These are phyloP conservation scores for Xylariaceae sp. DNA, from an alignment of 2,329 filamentous ascomycete genomes.

Conservation along the genomic window DNA sequence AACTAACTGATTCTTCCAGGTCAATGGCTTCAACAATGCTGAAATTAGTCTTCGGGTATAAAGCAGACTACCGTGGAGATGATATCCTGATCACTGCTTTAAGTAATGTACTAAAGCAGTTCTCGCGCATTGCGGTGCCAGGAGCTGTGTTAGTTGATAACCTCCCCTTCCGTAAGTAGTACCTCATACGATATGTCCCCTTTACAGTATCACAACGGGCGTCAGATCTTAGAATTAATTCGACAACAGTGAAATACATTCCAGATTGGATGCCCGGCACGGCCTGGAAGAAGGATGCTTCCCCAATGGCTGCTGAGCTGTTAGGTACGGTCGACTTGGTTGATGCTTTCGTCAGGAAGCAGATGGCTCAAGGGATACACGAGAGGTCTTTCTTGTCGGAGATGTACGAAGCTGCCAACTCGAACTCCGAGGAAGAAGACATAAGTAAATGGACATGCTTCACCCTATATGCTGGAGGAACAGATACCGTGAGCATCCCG, in stretches of 20 bases:
- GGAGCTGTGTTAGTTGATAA: slow-evolving; percentile 28
- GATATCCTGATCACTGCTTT: slow-evolving; percentile 25
- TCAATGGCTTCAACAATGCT: slow-evolving; percentile 26
- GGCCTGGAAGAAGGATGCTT: slow-evolving; percentile 10
- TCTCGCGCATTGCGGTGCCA: slow-evolving; percentile 18
- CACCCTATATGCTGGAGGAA: slow-evolving; percentile 24
- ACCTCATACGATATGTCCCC: background rate
- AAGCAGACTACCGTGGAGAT: slow-evolving; percentile 13
- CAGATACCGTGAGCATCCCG: slow-evolving; percentile 18
- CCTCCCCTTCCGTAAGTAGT: slow-evolving; percentile 17
- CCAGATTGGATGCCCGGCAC: slow-evolving; percentile 16
- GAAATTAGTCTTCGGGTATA: slow-evolving; percentile 29
- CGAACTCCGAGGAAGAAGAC: slow-evolving; percentile 12
- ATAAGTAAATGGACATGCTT: slow-evolving; percentile 22
- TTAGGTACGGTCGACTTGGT: background rate
- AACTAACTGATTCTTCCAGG: slow-evolving; percentile 4
- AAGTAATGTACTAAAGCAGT: slow-evolving; percentile 20
- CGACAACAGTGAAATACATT: slow-evolving; percentile 4
- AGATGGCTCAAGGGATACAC: slow-evolving; percentile 19
- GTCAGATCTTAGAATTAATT: background rate
- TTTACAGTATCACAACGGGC: background rate
- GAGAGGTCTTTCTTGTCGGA: slow-evolving; percentile 20
- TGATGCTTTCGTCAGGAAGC: slow-evolving; percentile 14
- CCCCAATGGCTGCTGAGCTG: slow-evolving; percentile 6
- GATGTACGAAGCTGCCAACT: slow-evolving; percentile 16